These are phyloP conservation scores for Neurospora intermedia DNA, from an alignment of 495 filamentous ascomycete genomes.

Conservation along the genomic window DNA sequence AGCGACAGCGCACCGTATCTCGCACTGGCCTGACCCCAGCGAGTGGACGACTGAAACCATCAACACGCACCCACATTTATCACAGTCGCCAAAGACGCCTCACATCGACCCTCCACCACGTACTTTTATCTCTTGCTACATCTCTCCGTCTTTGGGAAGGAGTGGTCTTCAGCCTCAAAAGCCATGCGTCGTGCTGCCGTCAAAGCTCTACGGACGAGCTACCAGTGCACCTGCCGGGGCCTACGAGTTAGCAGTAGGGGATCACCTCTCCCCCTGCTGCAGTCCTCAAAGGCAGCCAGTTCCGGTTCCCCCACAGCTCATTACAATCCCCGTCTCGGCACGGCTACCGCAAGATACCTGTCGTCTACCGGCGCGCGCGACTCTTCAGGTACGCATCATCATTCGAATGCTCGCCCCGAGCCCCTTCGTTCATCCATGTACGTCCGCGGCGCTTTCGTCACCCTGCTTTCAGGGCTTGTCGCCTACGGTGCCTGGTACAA, in stretches of 20 bases:
- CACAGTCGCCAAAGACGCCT: neutral
- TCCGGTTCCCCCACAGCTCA: constrained; percentile 11
- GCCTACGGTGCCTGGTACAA: constrained; percentile 42
- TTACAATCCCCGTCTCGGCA: constrained; percentile 3
- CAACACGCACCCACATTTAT: neutral
- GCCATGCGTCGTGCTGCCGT: constrained; percentile 38
- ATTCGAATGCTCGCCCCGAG: constrained; percentile 16
- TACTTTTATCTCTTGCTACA: neutral
- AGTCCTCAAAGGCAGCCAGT: constrained; percentile 3
- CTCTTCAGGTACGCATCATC: constrained; percentile 6
- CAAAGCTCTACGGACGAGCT: constrained; percentile 33
- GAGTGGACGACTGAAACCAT: neutral
- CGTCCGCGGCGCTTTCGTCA: constrained; percentile 33
- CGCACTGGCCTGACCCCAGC: neutral
- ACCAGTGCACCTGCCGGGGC: constrained; percentile 32
- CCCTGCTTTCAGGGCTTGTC: constrained; percentile 35
- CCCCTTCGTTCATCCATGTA: constrained; percentile 41
- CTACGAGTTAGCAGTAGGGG: constrained; percentile 29
- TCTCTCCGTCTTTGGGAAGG: neutral
- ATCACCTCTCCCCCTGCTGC: constrained; percentile 10
- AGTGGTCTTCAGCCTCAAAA: constrained; percentile 1
- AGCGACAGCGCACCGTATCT: neutral
- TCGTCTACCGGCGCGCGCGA: neutral
- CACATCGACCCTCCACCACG: neutral
- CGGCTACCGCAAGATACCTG: neutral